phyloP scores from a whole-genome alignment of 768 basidiomycete species.

The Lactifluus volemus region DNA sequence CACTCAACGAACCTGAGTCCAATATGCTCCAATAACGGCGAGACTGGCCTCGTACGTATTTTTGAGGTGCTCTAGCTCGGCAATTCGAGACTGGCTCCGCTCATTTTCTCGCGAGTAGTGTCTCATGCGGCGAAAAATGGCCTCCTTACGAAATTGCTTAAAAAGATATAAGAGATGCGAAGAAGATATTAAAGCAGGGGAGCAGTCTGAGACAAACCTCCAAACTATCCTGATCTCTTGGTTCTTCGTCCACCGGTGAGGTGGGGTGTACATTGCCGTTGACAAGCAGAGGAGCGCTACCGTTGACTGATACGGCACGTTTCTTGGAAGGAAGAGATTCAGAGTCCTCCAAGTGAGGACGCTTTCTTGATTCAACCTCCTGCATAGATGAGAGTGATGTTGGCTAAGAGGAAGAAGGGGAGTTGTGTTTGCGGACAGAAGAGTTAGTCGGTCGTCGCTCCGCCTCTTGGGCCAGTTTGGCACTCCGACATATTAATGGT shows the following conservation, averaged over 20 bases:
- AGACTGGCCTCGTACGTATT: conserved; percentile 61
- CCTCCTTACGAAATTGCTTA: conserved; percentile 80
- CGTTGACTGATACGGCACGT: conserved; percentile 22
- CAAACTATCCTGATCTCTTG: conserved; percentile 37
- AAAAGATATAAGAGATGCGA: conserved; percentile 6
- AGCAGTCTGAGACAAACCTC: conserved; percentile 41
- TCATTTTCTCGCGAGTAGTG: conserved; percentile 73
- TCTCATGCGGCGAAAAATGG: conserved; percentile 76
- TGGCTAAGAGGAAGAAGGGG: neutral
- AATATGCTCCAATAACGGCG: conserved; percentile 68
- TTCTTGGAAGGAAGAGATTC: conserved; percentile 23
- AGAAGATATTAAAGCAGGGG: conserved; percentile 19
- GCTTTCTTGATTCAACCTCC: conserved; percentile 19
- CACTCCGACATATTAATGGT: conserved; percentile 8
- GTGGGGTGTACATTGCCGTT: conserved; percentile 20
- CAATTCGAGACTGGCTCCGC: conserved; percentile 50
- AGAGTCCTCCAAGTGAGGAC: conserved; percentile 19
- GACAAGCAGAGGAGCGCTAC: conserved; percentile 21
- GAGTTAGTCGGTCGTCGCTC: neutral
- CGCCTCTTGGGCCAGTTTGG: neutral
- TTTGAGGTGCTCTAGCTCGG: conserved; percentile 57
- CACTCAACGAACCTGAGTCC: conserved; percentile 54
- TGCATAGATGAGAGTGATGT: conserved; percentile 1
- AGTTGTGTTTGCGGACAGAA: too few relatives aligned
- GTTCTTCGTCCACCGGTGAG: conserved; percentile 19